phyloP scores from a whole-genome alignment of 371 early-diverging fungal species.

The Mortierella sp. region DNA sequence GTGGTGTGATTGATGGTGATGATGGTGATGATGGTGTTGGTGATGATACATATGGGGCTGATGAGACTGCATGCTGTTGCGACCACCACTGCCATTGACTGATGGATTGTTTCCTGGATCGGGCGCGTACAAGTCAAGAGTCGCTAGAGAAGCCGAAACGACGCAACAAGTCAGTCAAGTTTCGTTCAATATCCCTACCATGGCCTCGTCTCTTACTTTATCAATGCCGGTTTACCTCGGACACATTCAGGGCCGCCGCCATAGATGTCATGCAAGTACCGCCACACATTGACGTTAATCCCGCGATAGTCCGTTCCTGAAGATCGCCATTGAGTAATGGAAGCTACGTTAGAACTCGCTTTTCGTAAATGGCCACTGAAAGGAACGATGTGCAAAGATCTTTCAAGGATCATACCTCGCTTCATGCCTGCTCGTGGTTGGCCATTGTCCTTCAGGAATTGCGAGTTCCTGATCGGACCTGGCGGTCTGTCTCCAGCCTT shows the following conservation, averaged over 20 bases:
- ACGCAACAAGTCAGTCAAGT: not conserved
- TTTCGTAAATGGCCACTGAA: not conserved
- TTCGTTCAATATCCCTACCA: not conserved
- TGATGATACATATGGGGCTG: constrained; percentile 1
- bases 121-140: constrained; percentile 48
- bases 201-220: not conserved
- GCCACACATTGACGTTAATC: constrained; percentile 31
- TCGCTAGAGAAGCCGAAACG: constrained; percentile 5
- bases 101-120: constrained; percentile 14
- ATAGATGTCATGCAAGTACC: constrained; percentile 38
- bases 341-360: constrained; percentile 6
- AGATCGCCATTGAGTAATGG: not conserved
- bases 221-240: constrained; percentile 21
- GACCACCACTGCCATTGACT: not conserved
- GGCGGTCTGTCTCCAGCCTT: constrained; percentile 53
- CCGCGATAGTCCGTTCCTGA: constrained; percentile 47
- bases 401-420: constrained; percentile 25
- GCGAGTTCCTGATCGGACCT: constrained; percentile 46
- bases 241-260: constrained; percentile 47
- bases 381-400: not conserved
- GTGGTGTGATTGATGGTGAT: constrained; percentile 2
- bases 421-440: constrained; percentile 55
- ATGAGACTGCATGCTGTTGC: not conserved
- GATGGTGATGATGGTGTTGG: constrained; percentile 1
- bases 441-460: constrained; percentile 53